A percentile compares a stretch with the other conserved stretches of the same genome.
These are phyloP conservation scores for Daldinia vernicosa DNA, from an alignment of 495 filamentous ascomycete species.

Conservation along the genomic window DNA sequence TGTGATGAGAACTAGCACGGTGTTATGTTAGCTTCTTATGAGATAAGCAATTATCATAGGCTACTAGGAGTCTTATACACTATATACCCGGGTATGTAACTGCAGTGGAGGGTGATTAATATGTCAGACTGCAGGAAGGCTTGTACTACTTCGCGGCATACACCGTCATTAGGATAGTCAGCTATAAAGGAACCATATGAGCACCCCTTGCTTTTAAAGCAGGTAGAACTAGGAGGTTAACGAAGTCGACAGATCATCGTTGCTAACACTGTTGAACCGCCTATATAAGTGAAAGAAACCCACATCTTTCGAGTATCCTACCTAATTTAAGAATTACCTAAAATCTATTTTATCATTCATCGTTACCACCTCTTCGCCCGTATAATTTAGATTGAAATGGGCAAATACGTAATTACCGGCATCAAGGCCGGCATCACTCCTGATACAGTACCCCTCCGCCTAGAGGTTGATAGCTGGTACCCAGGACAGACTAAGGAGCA, in stretches of 20 bases:
- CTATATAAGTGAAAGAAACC: not conserved
- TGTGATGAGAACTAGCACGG: too few relatives aligned
- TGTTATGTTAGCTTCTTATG: not conserved
- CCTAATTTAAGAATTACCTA: not conserved
- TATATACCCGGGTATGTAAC: too few relatives aligned
- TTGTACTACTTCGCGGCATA: not conserved
- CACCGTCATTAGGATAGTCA: not conserved
- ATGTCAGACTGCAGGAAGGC: not conserved
- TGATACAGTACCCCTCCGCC: not conserved
- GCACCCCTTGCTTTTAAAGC: not conserved
- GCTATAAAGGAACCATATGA: not conserved
- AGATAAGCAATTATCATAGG: not conserved
- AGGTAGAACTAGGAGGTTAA: too few relatives aligned
- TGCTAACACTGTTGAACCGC: too few relatives aligned
- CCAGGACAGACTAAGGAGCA: not conserved
- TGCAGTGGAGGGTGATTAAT: not conserved
- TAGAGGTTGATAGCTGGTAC: constrained; percentile 5
- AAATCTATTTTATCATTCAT: not conserved
- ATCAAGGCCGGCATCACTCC: not conserved
- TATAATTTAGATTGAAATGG: not conserved
- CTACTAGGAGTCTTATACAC: too few relatives aligned
- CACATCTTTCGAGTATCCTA: not conserved
- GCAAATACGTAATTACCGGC: not conserved
- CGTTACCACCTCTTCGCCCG: not conserved
- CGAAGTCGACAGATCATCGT: too few relatives aligned